A percentile compares a stretch with the other conserved stretches of the same genome.
These are phyloP conservation scores for Xylaria sp. DNA, from an alignment of 2,329 filamentous ascomycete genomes.

Conservation along the genomic window DNA sequence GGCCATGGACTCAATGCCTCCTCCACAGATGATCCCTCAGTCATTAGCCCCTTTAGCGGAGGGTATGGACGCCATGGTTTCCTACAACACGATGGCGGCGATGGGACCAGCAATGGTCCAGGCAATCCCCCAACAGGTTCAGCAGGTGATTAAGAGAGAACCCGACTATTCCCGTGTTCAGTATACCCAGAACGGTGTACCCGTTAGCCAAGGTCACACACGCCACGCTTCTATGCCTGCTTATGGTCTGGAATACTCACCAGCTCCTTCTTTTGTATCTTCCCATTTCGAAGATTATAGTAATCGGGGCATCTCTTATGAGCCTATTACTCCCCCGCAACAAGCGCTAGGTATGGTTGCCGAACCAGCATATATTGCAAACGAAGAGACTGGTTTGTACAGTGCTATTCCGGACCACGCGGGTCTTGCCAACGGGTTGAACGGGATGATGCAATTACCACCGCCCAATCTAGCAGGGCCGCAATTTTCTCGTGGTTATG, in stretches of 20 bases:
- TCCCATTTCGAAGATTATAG: conserved; percentile 99
- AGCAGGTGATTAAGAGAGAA: conserved; percentile 83
- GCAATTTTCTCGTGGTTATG: conserved; percentile 81
- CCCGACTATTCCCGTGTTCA: conserved; percentile 83
- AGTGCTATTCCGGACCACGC: conserved; percentile 92
- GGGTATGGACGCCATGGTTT: conserved; percentile 77
- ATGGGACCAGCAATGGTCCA: conserved; percentile 77
- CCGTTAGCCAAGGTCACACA: conserved; percentile 84
- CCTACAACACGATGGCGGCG: conserved; percentile 74
- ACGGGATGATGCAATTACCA: conserved; percentile 90
- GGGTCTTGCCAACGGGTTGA: conserved; percentile 76
- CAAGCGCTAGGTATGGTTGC: conserved; percentile 82
- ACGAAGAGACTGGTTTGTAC: conserved; percentile 96
- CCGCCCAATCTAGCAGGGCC: conserved; percentile 84
- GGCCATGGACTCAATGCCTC: conserved; percentile 93
- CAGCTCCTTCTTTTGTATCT: conserved; percentile 97
- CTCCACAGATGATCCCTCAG: conserved; percentile 79
- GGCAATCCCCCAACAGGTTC: conserved; percentile 70
- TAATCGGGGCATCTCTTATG: conserved; percentile 94
- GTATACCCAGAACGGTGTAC: conserved; percentile 92
- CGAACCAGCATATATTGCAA: conserved; percentile 97
- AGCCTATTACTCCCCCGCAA: conserved; percentile 96
- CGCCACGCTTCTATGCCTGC: conserved; percentile 98
- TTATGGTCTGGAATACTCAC: conserved; percentile 95
- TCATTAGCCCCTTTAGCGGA: conserved; percentile 69